These are phyloP conservation scores for Eucalyptus curtisii DNA, from an alignment of 345 rosid species.

Conservation along the genomic window DNA sequence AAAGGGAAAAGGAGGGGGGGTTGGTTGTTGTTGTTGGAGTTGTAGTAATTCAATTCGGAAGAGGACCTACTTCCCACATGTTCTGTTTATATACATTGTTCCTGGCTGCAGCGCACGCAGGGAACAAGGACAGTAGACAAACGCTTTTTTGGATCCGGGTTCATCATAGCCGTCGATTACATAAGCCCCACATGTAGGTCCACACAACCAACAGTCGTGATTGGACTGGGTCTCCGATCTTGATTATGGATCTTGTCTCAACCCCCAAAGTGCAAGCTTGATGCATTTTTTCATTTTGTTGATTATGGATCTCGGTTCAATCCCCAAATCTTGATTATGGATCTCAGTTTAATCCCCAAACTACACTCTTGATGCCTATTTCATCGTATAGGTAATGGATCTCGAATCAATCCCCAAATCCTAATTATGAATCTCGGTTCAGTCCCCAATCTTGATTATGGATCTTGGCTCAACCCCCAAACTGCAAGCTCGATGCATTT, in stretches of 20 bases:
- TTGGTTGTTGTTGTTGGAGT: not conserved
- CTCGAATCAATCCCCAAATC: rapidly evolving
- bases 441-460: not conserved
- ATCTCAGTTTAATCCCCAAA: not conserved
- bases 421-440: rapidly evolving
- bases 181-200: not conserved
- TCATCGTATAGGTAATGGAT: not conserved
- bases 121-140: not conserved
- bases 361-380: not conserved
- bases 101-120: not conserved
- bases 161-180: not conserved
- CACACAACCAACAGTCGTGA: not conserved
- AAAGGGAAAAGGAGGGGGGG: no score
- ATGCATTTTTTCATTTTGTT: not conserved
- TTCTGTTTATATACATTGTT: not conserved
- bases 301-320: not conserved
- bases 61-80: not conserved
- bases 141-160: not conserved
- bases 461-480: not conserved
- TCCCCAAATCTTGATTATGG: not conserved
- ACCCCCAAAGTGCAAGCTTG: not conserved
- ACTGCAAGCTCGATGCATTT: not conserved
- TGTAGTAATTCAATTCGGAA: not conserved
- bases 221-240: not conserved
- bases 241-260: no score